These are phyloP conservation scores for Penicillium thymicola DNA, from an alignment of 2,329 filamentous ascomycete species.

Conservation along the genomic window DNA sequence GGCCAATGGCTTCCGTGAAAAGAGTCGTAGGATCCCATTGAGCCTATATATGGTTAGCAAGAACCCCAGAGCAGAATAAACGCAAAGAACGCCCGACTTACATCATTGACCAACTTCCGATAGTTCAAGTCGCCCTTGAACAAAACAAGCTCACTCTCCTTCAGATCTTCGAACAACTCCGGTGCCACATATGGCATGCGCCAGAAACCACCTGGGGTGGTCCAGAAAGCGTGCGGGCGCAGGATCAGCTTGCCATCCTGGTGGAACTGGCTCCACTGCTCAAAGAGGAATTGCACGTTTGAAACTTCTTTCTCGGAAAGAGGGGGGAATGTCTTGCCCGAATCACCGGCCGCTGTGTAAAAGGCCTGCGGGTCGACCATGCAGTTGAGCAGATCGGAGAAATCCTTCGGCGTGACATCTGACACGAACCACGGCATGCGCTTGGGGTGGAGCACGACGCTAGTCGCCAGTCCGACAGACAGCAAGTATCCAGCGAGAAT, in stretches of 20 bases:
- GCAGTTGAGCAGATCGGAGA: conserved; percentile 73
- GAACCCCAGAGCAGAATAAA: neutral
- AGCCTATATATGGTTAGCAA: conserved; percentile 48
- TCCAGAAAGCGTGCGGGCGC: conserved; percentile 89
- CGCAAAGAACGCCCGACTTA: conserved; percentile 46
- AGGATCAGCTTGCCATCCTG: conserved; percentile 79
- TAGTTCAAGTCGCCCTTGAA: conserved; percentile 99
- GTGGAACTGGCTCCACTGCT: conserved; percentile 76
- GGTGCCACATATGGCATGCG: conserved; percentile 68
- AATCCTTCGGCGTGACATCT: conserved; percentile 85
- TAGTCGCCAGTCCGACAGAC: conserved; percentile 77
- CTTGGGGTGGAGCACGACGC: conserved; percentile 87
- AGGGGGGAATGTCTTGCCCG: conserved; percentile 55
- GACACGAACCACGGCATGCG: conserved; percentile 98
- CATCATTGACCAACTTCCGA: conserved; percentile 85
- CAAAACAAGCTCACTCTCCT: conserved; percentile 79
- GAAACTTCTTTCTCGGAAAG: conserved; percentile 65
- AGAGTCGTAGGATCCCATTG: conserved; percentile 84
- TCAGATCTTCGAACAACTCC: conserved; percentile 70
- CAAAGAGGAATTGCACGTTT: conserved; percentile 73
- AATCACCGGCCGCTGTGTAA: conserved; percentile 70
- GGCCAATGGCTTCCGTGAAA: conserved; percentile 80
- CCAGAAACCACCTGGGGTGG: conserved; percentile 83
- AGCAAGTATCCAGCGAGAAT: conserved; percentile 88
- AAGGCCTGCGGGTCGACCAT: conserved; percentile 75